Evolutionary conservation across 352 stramenopile genomes (phyloP).

Genomic region (Globisporangium cylindrosporum): DNA sequence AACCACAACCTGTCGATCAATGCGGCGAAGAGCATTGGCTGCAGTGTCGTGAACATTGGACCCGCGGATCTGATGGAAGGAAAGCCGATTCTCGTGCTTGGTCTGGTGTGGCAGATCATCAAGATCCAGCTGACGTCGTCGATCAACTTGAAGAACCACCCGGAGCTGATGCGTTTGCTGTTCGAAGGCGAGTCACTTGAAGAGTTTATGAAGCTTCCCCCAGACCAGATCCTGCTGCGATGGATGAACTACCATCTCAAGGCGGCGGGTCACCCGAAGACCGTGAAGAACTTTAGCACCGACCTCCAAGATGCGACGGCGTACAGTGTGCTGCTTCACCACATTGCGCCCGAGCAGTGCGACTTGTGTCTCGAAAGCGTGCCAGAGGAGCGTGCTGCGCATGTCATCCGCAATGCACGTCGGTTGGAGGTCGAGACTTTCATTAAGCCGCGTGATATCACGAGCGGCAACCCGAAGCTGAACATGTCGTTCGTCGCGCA

Average conservation of each 20-base stretch:
- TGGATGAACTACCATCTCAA: constrained; percentile 95
- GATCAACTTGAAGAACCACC: constrained; percentile 92
- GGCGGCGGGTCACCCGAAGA: constrained; percentile 64
- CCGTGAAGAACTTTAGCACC: constrained; percentile 76
- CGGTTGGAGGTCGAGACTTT: constrained; percentile 88
- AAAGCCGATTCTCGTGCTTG: constrained; percentile 88
- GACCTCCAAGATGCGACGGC: constrained; percentile 83
- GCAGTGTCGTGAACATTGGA: constrained; percentile 92
- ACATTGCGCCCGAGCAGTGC: constrained; percentile 78
- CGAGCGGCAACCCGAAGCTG: constrained; percentile 90
- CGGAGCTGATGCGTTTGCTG: constrained; percentile 86
- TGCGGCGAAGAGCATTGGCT: constrained; percentile 91
- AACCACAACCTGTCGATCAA: constrained; percentile 94
- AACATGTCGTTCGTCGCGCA: constrained; percentile 90
- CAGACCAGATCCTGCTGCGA: constrained; percentile 89
- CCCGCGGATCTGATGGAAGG: constrained; percentile 80
- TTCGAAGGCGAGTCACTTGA: constrained; percentile 87
- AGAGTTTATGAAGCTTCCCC: constrained; percentile 88
- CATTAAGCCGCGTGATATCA: constrained; percentile 91
- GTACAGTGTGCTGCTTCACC: constrained; percentile 87
- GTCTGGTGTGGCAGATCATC: constrained; percentile 93
- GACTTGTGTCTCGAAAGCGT: constrained; percentile 55
- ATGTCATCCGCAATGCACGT: constrained; percentile 85
- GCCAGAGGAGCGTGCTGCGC: constrained; percentile 59
- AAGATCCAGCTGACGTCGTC: constrained; percentile 91